phyloP scores from a whole-genome alignment of 2,329 filamentous ascomycete genomes.

The Ophiostoma piceae region DNA sequence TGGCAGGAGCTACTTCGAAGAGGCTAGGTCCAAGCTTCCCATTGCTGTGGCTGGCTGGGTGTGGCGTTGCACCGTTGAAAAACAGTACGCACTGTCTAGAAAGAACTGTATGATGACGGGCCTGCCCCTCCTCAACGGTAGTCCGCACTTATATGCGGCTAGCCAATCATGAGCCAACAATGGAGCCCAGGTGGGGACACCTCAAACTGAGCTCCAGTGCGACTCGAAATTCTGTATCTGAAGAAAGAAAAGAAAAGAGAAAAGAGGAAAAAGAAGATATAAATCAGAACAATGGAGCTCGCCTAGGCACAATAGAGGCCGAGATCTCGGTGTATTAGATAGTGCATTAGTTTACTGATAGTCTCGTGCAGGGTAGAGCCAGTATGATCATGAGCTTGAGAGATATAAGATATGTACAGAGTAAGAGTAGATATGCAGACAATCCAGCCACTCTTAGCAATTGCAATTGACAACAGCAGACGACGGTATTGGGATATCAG shows the following conservation, averaged over 20 bases:
- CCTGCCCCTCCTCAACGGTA: background rate
- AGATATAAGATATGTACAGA: background rate
- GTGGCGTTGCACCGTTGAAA: background rate
- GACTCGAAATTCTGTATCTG: too few relatives aligned
- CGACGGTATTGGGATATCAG: background rate
- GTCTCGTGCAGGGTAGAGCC: background rate
- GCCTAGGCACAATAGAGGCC: conserved; percentile 15
- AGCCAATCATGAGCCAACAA: background rate
- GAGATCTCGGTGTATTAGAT: conserved; percentile 11
- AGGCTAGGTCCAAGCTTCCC: background rate
- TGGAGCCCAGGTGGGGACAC: background rate
- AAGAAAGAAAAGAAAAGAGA: background rate
- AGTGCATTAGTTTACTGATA: background rate
- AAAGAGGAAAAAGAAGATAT: background rate
- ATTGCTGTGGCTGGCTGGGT: background rate
- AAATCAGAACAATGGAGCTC: background rate
- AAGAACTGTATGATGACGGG: background rate
- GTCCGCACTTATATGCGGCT: background rate
- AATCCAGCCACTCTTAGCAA: background rate
- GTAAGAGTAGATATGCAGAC: background rate
- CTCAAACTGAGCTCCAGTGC: background rate
- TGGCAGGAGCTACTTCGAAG: background rate
- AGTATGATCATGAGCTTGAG: background rate
- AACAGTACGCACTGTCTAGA: background rate
- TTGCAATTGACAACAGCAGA: background rate